phyloP scores from a whole-genome alignment of 2,329 filamentous ascomycete genomes.

The Fusarium palustre region DNA sequence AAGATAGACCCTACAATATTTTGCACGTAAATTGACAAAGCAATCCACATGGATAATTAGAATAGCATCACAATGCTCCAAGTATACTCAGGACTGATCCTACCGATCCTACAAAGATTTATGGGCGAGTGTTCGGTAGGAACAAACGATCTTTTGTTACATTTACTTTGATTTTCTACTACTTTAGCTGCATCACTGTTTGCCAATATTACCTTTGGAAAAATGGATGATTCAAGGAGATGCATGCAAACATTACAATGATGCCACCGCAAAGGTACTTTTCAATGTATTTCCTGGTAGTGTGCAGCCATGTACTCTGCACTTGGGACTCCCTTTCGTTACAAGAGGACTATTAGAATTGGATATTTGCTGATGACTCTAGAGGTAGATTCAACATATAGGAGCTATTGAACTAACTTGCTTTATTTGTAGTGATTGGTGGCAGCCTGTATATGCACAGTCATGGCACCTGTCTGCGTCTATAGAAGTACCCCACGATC shows the following conservation, averaged over 20 bases:
- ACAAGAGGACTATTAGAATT: background rate
- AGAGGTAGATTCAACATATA: background rate
- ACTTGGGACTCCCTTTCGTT: background rate
- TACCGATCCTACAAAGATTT: background rate
- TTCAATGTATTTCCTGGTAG: background rate
- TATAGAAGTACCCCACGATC: background rate
- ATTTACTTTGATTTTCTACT: background rate
- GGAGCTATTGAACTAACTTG: background rate
- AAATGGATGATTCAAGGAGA: no score
- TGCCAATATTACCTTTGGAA: background rate
- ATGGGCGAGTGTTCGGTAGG: slow-evolving; percentile 15
- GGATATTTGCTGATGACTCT: background rate
- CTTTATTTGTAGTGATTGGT: background rate
- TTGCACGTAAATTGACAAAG: background rate
- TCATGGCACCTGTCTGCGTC: slow-evolving; percentile 7
- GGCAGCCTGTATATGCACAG: slow-evolving; percentile 5
- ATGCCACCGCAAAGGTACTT: background rate
- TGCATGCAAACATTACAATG: background rate
- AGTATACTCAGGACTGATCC: background rate
- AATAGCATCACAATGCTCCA: background rate
- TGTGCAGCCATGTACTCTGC: background rate
- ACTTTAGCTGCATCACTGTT: background rate
- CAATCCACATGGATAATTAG: background rate
- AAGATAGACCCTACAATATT: background rate
- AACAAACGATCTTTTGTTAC: slow-evolving; percentile 5